Base-by-base conservation (phyloP, 306 rosid species). In the Lathyrus tuberosus region DNA sequence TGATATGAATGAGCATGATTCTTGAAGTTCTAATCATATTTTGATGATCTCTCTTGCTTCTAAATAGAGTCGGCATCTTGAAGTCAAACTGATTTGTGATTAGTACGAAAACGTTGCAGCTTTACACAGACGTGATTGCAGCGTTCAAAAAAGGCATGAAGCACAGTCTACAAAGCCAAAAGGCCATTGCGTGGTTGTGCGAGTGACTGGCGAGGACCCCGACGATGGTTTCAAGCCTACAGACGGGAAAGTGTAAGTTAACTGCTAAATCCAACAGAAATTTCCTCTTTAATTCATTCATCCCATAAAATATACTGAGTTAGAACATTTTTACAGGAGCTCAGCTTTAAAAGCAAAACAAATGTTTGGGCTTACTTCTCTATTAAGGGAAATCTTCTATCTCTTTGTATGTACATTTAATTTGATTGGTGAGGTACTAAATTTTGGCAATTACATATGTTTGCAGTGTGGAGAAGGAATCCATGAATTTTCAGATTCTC, bases 381-480 rank as follows among this genome's bases (percentile, higher is more conserved):
- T n/a, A n/a, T n/a, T n/a, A n/a, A n/a, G n/a, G n/a, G n/a, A n/a
- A n/a, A n/a, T 90, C 40, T 74, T 72, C 41, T 69, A 43, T 66
- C 49, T 73, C 62, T 59, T 79, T 71, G 35, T 17, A 8, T 65
- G 17, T 48, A 70, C 75, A 61, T 70, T 15, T 65, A 54, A 48
- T 52, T 64, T 78, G 24, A 28, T 42, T 54, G 62, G 69, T 44
- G 70, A 26, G 75, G 42, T 8, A 43, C 75, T 78, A 63, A 84
- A 70, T 76, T 78, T 80, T 84, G 60, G 77, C 66, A 66, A 26
- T 65, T 47, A n/a, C n/a, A 69, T 72, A 63, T 85, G 65, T 71
- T 79, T 87, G 86, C 91, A 94, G 97, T 94, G 97, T 83, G 98
- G 98, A 80, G 98, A 97, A 74, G 98, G 98, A 69, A 94, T 94